Evolutionary conservation across 23 red algal species (phyloP).

Genomic region (Gracilariopsis chorda): DNA sequence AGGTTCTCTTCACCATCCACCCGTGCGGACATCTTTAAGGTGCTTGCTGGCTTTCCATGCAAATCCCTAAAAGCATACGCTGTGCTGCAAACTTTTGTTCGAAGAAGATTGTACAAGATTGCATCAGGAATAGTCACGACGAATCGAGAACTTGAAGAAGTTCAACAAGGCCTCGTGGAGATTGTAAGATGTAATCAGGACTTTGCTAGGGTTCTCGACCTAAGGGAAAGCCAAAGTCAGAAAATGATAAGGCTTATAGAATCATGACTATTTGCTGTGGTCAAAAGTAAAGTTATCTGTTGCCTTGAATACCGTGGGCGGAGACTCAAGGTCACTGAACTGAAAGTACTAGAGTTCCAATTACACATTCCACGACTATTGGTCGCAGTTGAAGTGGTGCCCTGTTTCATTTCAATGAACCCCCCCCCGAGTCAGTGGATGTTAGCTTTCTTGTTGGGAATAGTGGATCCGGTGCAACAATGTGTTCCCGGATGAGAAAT

Average conservation of each 20-base stretch:
- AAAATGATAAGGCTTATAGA: slow-evolving; percentile 4
- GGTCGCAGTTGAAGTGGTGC: too few species aligned
- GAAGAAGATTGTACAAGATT: background rate
- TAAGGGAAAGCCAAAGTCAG: background rate
- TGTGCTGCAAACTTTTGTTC: background rate
- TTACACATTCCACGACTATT: too few species aligned
- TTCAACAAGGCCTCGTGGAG: background rate
- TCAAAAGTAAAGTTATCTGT: too few species aligned
- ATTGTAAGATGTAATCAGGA: background rate
- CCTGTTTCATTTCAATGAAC: too few species aligned
- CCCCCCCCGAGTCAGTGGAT: too few species aligned
- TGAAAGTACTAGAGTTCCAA: too few species aligned
- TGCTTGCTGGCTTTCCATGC: background rate
- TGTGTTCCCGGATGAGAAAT: too few species aligned
- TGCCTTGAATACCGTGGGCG: too few species aligned
- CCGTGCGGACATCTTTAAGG: background rate
- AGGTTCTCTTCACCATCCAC: background rate
- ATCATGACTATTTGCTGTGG: background rate
- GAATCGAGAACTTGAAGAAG: background rate
- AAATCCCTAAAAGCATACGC: background rate
- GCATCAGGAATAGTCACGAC: background rate
- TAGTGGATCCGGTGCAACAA: too few species aligned
- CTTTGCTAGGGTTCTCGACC: background rate
- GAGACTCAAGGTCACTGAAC: too few species aligned
- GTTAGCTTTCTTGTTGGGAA: too few species aligned